Evolutionary conservation across 805 yeast genomes (phyloP), one percentile per base, ranked within the genome.

Genomic region (Teunomyces lycoperdinae): DNA sequence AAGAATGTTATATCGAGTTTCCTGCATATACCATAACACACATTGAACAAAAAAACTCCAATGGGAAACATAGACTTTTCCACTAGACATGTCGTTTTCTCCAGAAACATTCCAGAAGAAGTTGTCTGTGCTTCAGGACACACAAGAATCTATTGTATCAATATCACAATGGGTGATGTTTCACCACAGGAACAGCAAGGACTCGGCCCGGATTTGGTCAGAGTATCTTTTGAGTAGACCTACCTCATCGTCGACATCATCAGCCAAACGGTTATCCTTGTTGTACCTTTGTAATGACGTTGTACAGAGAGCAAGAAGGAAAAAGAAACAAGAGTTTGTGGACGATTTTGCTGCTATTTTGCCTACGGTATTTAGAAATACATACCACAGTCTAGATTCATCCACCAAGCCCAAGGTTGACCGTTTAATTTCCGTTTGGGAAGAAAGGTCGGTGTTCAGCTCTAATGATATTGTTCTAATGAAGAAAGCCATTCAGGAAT

Each of bases 251-350:
- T 9, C 51, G 5, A 42, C 48, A 30, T 39, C 49, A 16, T 57
- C 63, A 4, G 45, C 53, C n/a, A 73, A 77, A 56, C 77, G 75
- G 50, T 71, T 85, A 44, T 74, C 85, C 2, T 65, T 85, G 47
- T 72, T 89, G 20, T 89, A 89, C 58, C 69, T 89, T 10, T 84
- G 86, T 44, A 89, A 89, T 62, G 96, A 89, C 54, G 83, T 89
- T 17, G 85, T 88, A 1, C 96, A 89, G 64, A 86, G 86, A 60
- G 81, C 90, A 3, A 74, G 83, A 49, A 82, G 84, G 30, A 80
- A 82, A 56, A 74, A 78, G 50, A 81, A 78, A 57, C 67, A 68
- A 3, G 87, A 81, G 42, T 84, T 85, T 53, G 64, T 84, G 3
- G 67, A 64, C 7, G 83, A 81, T 2, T 89, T 87, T 64, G 74